phyloP scores from a whole-genome alignment of 441 rosid species.

The Biscutella laevigata region DNA sequence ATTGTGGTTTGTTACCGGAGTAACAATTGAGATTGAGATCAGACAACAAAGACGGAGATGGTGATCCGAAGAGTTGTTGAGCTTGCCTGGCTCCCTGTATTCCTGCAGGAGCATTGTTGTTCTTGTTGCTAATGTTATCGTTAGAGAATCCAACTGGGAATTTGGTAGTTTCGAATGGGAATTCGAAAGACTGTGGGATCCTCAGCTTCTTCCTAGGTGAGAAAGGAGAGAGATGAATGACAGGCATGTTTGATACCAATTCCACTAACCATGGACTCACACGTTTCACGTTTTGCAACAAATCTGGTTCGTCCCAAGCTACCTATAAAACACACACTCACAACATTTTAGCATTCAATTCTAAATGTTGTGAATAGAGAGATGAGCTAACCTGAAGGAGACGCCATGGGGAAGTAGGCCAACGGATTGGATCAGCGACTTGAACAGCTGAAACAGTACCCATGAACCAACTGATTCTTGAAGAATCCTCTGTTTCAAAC shows the following conservation, averaged over 20 bases:
- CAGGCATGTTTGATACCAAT: slow-evolving; percentile 66
- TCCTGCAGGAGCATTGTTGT: slow-evolving; percentile 59
- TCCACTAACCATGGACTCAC: slow-evolving; percentile 95
- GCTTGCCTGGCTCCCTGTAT: slow-evolving; percentile 96
- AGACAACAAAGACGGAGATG: slow-evolving; percentile 36
- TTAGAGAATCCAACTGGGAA: too few relatives aligned
- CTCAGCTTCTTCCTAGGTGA: slow-evolving; percentile 81
- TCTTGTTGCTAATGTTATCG: too few relatives aligned
- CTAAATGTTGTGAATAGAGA: too few relatives aligned
- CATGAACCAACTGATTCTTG: slow-evolving; percentile 96
- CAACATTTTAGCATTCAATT: too few relatives aligned
- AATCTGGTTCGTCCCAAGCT: slow-evolving; percentile 95
- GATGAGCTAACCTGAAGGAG: slow-evolving; percentile 95
- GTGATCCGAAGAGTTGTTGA: slow-evolving; percentile 49
- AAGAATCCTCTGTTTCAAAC: slow-evolving; percentile 88
- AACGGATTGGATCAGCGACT: slow-evolving; percentile 64
- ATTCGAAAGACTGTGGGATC: too few relatives aligned
- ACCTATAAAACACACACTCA: too few relatives aligned
- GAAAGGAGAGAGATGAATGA: slow-evolving; percentile 55
- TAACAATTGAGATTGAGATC: slow-evolving; percentile 27
- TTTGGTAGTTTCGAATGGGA: too few relatives aligned
- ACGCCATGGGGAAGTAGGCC: slow-evolving; percentile 95
- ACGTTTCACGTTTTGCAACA: slow-evolving; percentile 84
- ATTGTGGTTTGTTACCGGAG: slow-evolving; percentile 50
- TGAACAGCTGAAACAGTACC: slow-evolving; percentile 82